Conservation (phyloP, 129 eudicot species). For the Arctium lappa region DNA sequence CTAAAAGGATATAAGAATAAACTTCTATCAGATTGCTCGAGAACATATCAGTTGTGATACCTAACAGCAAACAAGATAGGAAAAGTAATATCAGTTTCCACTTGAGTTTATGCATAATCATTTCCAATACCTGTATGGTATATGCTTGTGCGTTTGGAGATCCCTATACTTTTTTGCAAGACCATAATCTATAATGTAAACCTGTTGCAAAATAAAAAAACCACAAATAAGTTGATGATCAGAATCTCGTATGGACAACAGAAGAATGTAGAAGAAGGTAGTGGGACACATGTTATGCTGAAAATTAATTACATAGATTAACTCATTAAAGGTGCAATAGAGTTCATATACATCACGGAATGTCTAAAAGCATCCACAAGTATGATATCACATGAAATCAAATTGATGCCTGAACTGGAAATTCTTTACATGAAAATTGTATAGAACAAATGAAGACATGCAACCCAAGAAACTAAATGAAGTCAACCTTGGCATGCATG, state of each 20-base stretch:
- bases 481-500: no score
- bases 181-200: constrained; percentile 79
- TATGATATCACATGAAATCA: no score
- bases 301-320: background rate
- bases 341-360: background rate
- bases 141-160: constrained; percentile 83
- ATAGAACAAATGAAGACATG: no score
- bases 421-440: no score
- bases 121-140: constrained; percentile 68
- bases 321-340: background rate
- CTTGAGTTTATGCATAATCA: background rate
- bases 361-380: no score
- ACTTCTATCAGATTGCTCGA: constrained; percentile 3
- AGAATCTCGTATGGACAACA: background rate
- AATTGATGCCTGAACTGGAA: no score
- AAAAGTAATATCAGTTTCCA: background rate
- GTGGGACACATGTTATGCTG: background rate
- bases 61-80: background rate
- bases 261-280: background rate
- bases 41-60: background rate
- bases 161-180: constrained; percentile 85
- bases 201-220: constrained; percentile 38
- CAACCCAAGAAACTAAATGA: no score
- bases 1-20: background rate
- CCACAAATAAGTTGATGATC: constrained; percentile 7